Base-by-base conservation (phyloP, 495 filamentous ascomycete genomes). In the Talaromyces liani region DNA sequence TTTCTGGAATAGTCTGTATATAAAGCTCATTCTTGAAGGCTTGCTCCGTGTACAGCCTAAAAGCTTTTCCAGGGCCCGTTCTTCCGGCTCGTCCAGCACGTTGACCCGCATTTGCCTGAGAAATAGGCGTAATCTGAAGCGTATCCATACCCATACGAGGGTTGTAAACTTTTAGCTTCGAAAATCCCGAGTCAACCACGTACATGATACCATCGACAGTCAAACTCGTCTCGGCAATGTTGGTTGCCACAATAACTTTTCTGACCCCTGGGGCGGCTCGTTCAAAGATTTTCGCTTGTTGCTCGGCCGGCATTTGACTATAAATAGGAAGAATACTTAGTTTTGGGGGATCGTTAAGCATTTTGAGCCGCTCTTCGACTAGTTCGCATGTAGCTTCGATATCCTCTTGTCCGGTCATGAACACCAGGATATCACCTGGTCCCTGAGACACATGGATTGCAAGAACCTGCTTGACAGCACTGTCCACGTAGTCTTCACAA, bases 161-260 rank as follows among this genome's bases (percentile, higher is more conserved):
- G 68, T 99, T 98, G 78, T 98, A 99, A 12, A 98, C 95, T 70
- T 99, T 99, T 62, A 99, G 80, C 75, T 99, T 99, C 0, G 92
- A 96, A 73, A 90, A 99, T 1, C 95, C 95, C 6, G 90, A 87
- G 71, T 99, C 95, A 36, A 99, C 93, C 60, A 99, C 95, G 68
- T 93, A 99, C 93, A 98, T 97, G 68, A 99, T 98, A 64, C 95
- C 95, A 67, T 99, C 95, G 9, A 99, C 95, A 0, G 95, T 99
- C 77, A 99, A 82, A 79, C 91, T 95, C 0, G 95, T 99, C 72
- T 99, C 95, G 3, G 95, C 95, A 71, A 99, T 98, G 66, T 99
- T 99, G 2, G 95, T 99, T 8, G 95, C 95, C 14, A 99, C 95
- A 63, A 99, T 97, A 65, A 95, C 93, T 71, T 99, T 99, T 31